Percentiles rank a stretch among this genome's conserved stretches.
phyloP scores from a whole-genome alignment of 306 rosid species.

The Malus fusca region DNA sequence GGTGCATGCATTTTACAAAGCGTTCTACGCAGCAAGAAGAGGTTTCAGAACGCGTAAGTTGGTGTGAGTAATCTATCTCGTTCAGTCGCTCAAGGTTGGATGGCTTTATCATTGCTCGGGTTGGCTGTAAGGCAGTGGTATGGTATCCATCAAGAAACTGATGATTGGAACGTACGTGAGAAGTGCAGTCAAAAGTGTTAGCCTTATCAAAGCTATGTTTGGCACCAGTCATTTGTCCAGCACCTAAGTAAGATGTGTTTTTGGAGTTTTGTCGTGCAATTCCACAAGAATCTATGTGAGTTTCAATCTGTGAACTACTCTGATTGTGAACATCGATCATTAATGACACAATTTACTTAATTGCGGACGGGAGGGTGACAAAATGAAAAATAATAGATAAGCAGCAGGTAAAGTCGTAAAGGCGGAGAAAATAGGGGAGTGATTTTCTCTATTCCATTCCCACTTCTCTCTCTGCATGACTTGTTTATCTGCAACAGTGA shows the following conservation, averaged over 20 bases:
- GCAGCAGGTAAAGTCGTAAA: slow-evolving; percentile 11
- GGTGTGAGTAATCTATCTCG: slow-evolving; percentile 13
- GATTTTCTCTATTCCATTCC: background rate
- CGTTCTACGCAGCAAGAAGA: slow-evolving; percentile 9
- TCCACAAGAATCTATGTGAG: no score
- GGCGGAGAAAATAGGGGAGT: slow-evolving; percentile 27
- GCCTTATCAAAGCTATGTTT: background rate
- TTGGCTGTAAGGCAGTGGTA: slow-evolving; percentile 37
- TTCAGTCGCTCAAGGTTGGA: slow-evolving; percentile 20
- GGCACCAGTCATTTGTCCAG: no score
- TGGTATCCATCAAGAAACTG: slow-evolving; percentile 18
- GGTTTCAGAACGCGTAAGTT: slow-evolving; percentile 19
- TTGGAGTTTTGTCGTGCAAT: background rate
- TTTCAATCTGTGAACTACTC: no score
- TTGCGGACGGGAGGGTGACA: background rate
- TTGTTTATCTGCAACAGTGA: no score
- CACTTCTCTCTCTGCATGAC: no score
- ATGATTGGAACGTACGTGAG: slow-evolving; percentile 12
- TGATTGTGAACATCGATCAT: no score
- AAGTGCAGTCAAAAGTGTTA: background rate
- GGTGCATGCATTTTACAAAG: slow-evolving; percentile 26
- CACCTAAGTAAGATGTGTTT: background rate
- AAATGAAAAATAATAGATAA: background rate
- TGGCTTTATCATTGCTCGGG: slow-evolving; percentile 18
- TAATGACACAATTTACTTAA: no score